Percentiles rank a stretch among this genome's conserved stretches.
Conservation (phyloP, 2,329 filamentous ascomycete species). For the Trichoderma aggressivum region DNA sequence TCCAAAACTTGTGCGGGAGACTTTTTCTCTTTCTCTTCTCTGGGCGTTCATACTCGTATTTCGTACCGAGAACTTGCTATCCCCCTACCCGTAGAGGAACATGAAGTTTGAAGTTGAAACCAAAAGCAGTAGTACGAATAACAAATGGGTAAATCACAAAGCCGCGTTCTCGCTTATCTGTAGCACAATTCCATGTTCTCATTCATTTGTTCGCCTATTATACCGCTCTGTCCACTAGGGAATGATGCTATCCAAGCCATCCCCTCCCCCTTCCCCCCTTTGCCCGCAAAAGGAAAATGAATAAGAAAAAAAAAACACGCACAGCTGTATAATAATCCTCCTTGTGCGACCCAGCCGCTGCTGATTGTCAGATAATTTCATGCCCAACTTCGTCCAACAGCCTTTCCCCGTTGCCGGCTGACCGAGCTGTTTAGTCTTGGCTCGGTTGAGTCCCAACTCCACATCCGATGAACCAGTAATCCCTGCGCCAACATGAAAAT, state of each 20-base stretch:
- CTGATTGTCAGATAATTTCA: slow-evolving; percentile 10
- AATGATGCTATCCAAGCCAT: background rate
- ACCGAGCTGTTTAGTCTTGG: slow-evolving; percentile 12
- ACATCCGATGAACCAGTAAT: background rate
- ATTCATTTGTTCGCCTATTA: slow-evolving; percentile 5
- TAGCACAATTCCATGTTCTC: background rate
- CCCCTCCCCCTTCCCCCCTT: background rate
- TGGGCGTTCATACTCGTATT: background rate
- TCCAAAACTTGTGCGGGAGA: background rate
- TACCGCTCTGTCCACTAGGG: background rate
- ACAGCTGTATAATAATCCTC: background rate
- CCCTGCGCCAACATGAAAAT: slow-evolving; percentile 7
- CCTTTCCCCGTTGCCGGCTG: background rate
- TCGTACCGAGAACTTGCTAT: background rate
- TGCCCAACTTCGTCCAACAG: background rate
- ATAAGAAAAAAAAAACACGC: background rate
- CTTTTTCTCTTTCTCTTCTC: no score
- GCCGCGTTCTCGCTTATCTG: background rate
- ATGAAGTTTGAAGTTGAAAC: background rate
- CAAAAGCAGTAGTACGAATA: background rate
- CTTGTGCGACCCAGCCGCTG: slow-evolving; percentile 2
- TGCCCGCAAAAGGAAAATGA: background rate
- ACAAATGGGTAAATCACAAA: background rate
- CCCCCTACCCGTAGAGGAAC: background rate
- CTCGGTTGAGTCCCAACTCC: slow-evolving; percentile 16